These are phyloP conservation scores for Kurtzmaniella fragi DNA, from an alignment of 805 yeast species.

Conservation along the genomic window DNA sequence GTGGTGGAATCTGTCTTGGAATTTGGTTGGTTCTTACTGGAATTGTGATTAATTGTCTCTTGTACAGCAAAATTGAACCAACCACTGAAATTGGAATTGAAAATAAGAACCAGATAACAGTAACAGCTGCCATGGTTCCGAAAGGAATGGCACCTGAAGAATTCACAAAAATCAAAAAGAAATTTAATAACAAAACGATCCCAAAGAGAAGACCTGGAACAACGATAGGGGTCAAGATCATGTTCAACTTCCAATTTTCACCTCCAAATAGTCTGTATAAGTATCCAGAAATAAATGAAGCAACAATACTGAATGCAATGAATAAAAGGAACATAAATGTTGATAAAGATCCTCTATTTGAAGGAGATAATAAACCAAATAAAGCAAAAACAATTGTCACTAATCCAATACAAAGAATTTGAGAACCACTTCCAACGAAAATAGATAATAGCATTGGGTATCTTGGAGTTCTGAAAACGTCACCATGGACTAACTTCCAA, in stretches of 20 bases:
- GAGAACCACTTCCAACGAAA: conserved; percentile 83
- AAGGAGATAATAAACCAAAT: conserved; percentile 86
- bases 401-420: conserved; percentile 70
- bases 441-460: conserved; percentile 69
- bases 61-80: conserved; percentile 80
- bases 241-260: conserved; percentile 81
- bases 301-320: conserved; percentile 74
- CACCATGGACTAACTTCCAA: conserved; percentile 96
- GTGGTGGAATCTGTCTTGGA: conserved; percentile 91
- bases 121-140: conserved; percentile 80
- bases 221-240: conserved; percentile 73
- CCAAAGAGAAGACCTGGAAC: conserved; percentile 78
- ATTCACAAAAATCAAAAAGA: conserved; percentile 68
- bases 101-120: conserved; percentile 78
- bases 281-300: conserved; percentile 84
- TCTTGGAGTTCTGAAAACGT: conserved; percentile 82
- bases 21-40: conserved; percentile 94
- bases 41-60: conserved; percentile 48
- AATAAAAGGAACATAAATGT: conserved; percentile 85
- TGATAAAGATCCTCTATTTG: conserved; percentile 88
- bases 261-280: conserved; percentile 90
- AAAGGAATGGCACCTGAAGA: conserved; percentile 95
- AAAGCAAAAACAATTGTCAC: conserved; percentile 77
- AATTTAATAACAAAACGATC: conserved; percentile 65
- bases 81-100: conserved; percentile 79